Conservation (phyloP, 192 early-diverging fungal genomes). For the Coemansia sp. region DNA sequence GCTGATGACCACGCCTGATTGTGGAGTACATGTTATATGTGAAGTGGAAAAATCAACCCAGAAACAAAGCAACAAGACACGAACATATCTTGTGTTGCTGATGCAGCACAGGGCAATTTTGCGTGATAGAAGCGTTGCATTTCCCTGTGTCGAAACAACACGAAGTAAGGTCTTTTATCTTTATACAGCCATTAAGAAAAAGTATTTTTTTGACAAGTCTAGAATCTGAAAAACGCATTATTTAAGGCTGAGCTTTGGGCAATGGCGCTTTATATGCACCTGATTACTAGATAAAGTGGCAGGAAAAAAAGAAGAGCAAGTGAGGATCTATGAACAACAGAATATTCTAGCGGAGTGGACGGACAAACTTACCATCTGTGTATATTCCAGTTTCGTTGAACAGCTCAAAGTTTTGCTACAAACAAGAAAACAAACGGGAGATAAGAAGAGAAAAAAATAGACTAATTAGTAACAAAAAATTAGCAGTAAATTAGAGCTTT, state of each 20-base stretch:
- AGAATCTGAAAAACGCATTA: background rate
- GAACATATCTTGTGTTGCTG: background rate
- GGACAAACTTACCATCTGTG: slow-evolving; percentile 59
- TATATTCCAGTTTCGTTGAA: slow-evolving; percentile 63
- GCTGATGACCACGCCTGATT: background rate
- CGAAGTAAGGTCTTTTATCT: background rate
- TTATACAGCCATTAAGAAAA: too few relatives aligned
- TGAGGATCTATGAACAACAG: background rate
- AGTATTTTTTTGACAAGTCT: background rate
- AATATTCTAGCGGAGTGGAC: too few relatives aligned
- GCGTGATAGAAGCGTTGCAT: background rate
- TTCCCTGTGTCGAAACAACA: background rate
- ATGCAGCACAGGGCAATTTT: background rate
- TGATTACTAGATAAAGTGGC: background rate
- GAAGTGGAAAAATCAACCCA: background rate
- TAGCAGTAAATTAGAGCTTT: background rate
- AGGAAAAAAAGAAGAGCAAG: background rate
- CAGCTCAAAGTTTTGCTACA: slow-evolving; percentile 64
- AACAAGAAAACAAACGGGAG: background rate
- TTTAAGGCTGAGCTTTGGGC: background rate
- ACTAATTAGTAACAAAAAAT: background rate
- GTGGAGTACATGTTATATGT: background rate
- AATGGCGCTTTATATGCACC: background rate
- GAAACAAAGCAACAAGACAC: background rate
- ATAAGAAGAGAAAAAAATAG: background rate